Evolutionary conservation across 352 stramenopile genomes (phyloP), one percentile per base, ranked within the genome.

Genomic region (Phytophthora syringae): DNA sequence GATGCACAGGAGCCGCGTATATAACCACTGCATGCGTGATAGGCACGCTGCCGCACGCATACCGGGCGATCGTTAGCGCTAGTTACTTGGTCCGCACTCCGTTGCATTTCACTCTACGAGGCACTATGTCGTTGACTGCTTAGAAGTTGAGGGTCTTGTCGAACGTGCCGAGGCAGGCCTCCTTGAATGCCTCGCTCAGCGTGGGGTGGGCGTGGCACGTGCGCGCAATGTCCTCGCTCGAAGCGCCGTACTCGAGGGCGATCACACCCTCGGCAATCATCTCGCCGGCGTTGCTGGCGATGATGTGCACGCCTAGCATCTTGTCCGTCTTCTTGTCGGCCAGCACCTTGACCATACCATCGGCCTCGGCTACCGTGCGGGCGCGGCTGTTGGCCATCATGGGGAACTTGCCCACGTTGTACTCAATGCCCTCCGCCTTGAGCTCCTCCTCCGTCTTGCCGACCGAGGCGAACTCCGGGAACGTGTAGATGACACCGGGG

Each of bases 91-190:
- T 44, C 52, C 52, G 52, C 40, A 48, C 50, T 63, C 20, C 20
- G 11, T 50, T 27, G 18, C 53, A 53, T 9, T 18, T 60, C 21
- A 21, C 3, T 69, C 56, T 72, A 64, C 13, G 12, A 32, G n/a
- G 12, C 39, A 59, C 47, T 43, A 39, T 10, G 36, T 12, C 7
- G 13, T 22, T 18, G 21, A 53, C 27, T 45, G 52, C 67, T 97
- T 98, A 99, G 74, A 99, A 99, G 86, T 99, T 98, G 80, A 99
- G 99, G 43, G 97, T 94, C 84, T 99, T 99, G 78, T 97, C 96
- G 78, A 99, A 99, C 40, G 97, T 91, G 64, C 93, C 94, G 83
- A 98, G 97, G 74, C 96, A 99, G 15, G 98, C 98, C 78, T 99
- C 98, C 87, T 99, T 99, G 70, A 99, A 98, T 12, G 97, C 97